Evolutionary conservation across 2,329 filamentous ascomycete species (phyloP), one percentile per base, ranked within the genome.

Genomic region (Trichoderma koningii): DNA sequence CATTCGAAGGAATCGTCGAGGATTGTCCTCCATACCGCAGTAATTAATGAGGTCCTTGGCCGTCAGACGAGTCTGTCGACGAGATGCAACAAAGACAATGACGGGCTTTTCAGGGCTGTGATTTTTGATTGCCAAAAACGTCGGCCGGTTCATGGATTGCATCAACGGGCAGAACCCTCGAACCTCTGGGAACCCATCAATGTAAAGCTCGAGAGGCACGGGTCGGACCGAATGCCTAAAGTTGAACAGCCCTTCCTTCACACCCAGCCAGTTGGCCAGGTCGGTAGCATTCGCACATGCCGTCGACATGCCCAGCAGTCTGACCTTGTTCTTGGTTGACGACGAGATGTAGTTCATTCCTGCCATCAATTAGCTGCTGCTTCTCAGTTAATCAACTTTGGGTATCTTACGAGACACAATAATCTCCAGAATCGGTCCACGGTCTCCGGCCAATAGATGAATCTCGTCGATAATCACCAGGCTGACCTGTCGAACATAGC

Each of bases 381-480:
- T 17, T 1, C 7, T 30, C 3, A 19, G 4, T 6, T 12, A 14
- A 2, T 15, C 45, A 41, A 17, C 17, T 9, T 10, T 1, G 19
- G 19, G 10, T 9, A 34, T n/a, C 76, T 72, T 76, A 75, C 87
- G 85, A 42, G 87, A 89, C 15, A 89, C 96, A 69, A 99, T 99
- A 71, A 99, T 99, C 78, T 99, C 95, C 56, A 99, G 82, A 84
- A 99, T 99, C 1, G 96, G 96, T 23, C 94, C 95, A 77, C 95
- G 90, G 73, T 99, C 95, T 66, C 95, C 93, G 30, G 95, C 96
- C n/a, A 99, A 85, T 30, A 99, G 81, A 78, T 99, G 95, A 65
- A 99, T 99, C 79, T 99, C 95, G 73, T 99, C 95, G 70, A 99
- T 99, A 68, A 99, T 97, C 60, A 99, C 95, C 17, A 99, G 81